phyloP scores from a whole-genome alignment of 2,329 filamentous ascomycete genomes.

The Phaeomoniella chlamydospora region DNA sequence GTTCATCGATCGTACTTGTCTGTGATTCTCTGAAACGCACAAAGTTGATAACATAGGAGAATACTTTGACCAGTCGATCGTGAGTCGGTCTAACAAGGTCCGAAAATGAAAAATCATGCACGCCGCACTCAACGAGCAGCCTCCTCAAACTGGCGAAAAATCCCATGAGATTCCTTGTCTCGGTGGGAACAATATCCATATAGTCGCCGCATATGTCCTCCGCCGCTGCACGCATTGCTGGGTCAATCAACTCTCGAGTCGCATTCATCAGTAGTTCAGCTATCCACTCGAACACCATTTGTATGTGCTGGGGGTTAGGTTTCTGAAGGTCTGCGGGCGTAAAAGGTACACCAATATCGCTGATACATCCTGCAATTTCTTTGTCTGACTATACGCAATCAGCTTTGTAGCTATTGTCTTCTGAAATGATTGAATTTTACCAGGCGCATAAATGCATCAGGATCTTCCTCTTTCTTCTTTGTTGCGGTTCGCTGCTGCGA shows the following conservation, averaged over 20 bases:
- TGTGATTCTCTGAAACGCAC: constrained; percentile 92
- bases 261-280: constrained; percentile 87
- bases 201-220: constrained; percentile 73
- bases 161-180: constrained; percentile 88
- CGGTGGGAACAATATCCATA: constrained; percentile 67
- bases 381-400: constrained; percentile 37
- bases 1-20: constrained; percentile 74
- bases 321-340: constrained; percentile 77
- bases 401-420: background rate
- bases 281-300: constrained; percentile 97
- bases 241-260: constrained; percentile 83
- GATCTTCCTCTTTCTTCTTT: constrained; percentile 43
- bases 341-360: constrained; percentile 87
- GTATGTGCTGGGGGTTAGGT: constrained; percentile 84
- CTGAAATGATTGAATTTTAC: constrained; percentile 17
- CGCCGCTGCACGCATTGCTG: constrained; percentile 83
- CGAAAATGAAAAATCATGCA: constrained; percentile 84
- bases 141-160: constrained; percentile 78
- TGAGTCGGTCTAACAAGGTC: constrained; percentile 87
- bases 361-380: constrained; percentile 94
- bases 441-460: constrained; percentile 42
- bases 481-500: constrained; percentile 24
- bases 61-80: constrained; percentile 81
- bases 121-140: constrained; percentile 71
- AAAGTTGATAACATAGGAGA: constrained; percentile 98